phyloP scores from a whole-genome alignment of 1,139 yeast genomes.

The Debaryomycetaceae sp. region DNA sequence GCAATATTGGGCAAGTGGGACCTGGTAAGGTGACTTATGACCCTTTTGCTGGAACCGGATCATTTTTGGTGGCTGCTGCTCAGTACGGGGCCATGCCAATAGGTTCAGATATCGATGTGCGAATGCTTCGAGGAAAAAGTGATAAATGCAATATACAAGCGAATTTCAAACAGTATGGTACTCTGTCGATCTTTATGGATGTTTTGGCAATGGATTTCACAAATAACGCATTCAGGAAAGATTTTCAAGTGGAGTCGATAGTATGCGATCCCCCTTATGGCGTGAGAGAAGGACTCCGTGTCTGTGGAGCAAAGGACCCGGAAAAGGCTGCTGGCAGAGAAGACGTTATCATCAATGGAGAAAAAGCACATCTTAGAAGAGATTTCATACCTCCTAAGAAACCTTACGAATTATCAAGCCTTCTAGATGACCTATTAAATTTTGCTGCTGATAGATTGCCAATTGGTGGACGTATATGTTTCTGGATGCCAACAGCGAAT shows the following conservation, averaged over 20 bases:
- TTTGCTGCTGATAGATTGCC: constrained; percentile 74
- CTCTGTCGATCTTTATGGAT: constrained; percentile 60
- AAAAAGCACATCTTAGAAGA: constrained; percentile 68
- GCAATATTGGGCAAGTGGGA: constrained; percentile 77
- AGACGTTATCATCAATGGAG: constrained; percentile 67
- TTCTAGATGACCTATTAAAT: constrained; percentile 70
- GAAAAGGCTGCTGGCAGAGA: constrained; percentile 62
- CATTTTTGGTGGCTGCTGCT: constrained; percentile 86
- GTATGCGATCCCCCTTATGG: constrained; percentile 99
- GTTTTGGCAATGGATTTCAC: constrained; percentile 92
- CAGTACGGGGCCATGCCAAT: constrained; percentile 76
- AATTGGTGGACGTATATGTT: constrained; percentile 74
- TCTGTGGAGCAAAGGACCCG: constrained; percentile 77
- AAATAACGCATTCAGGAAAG: constrained; percentile 70
- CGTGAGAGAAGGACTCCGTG: constrained; percentile 91
- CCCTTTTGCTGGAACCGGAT: constrained; percentile 97
- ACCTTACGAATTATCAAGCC: constrained; percentile 74
- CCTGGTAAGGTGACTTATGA: constrained; percentile 74
- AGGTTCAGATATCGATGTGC: constrained; percentile 90
- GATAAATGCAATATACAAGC: constrained; percentile 46
- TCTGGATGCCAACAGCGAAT: constrained; percentile 98
- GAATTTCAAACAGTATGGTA: constrained; percentile 75
- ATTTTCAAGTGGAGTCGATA: constrained; percentile 69
- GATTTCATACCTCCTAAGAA: constrained; percentile 93
- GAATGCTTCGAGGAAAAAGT: constrained; percentile 75